A percentile compares a stretch with the other conserved stretches of the same genome.
phyloP scores from a whole-genome alignment of 1,284 basidiomycete species.

The Athelia sp. region DNA sequence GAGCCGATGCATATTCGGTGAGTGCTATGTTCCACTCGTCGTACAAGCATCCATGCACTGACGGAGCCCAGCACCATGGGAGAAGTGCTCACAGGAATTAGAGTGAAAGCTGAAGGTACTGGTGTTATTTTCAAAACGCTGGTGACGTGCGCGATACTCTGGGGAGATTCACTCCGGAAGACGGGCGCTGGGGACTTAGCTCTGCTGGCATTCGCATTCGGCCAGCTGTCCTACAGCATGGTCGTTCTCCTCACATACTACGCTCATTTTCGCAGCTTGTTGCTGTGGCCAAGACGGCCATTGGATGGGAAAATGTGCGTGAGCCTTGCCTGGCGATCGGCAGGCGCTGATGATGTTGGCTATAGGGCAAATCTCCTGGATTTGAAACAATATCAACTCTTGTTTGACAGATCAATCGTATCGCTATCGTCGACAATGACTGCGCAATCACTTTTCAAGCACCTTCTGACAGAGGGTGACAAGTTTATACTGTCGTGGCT shows the following conservation, averaged over 20 bases:
- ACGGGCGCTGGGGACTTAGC: conserved; percentile 35
- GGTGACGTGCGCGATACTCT: conserved; percentile 61
- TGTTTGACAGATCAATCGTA: conserved; percentile 49
- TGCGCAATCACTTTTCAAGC: conserved; percentile 85
- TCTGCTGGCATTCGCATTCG: conserved; percentile 77
- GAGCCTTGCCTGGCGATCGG: no score
- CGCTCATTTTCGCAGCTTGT: conserved; percentile 19
- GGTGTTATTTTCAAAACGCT: conserved; percentile 76
- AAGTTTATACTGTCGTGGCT: conserved; percentile 83
- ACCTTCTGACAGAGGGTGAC: conserved; percentile 94
- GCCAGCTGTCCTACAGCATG: conserved; percentile 71
- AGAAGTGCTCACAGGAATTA: conserved; percentile 56
- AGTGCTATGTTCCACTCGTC: conserved; percentile 16
- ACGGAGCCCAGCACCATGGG: conserved; percentile 53
- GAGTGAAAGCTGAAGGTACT: conserved; percentile 79
- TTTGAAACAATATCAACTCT: conserved; percentile 6
- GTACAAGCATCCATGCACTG: neutral
- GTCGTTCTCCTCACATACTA: conserved; percentile 32
- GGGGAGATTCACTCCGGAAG: conserved; percentile 36
- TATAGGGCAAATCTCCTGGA: no score
- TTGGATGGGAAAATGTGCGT: no score
- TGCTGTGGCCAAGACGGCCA: conserved; percentile 17
- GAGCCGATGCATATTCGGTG: conserved; percentile 82
- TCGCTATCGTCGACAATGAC: conserved; percentile 77
- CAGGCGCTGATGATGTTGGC: no score